These are phyloP conservation scores for Leccinum pachyderme DNA, from an alignment of 1,284 basidiomycete species.

Conservation along the genomic window DNA sequence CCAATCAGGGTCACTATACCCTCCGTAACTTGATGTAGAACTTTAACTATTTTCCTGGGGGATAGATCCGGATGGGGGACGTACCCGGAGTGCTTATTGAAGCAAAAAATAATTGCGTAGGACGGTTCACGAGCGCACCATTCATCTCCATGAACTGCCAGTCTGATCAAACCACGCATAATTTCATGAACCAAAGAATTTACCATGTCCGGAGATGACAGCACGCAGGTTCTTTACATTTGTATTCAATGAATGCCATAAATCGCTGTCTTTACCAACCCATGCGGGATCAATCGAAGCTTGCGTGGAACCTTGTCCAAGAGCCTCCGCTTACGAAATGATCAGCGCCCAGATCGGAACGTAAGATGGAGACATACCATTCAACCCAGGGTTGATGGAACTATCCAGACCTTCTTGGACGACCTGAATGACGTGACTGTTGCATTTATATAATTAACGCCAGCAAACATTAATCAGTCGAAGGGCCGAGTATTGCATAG, in stretches of 20 bases:
- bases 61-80: constrained; percentile 17
- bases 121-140: constrained; percentile 66
- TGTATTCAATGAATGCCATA: constrained; percentile 60
- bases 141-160: constrained; percentile 67
- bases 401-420: constrained; percentile 51
- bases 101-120: constrained; percentile 65
- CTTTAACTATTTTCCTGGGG: background rate
- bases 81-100: constrained; percentile 69
- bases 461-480: background rate
- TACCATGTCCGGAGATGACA: constrained; percentile 67
- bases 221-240: constrained; percentile 62
- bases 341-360: background rate
- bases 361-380: constrained; percentile 41
- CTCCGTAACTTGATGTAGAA: constrained; percentile 51
- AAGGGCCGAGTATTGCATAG: background rate
- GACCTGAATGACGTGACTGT: constrained; percentile 50
- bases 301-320: constrained; percentile 61
- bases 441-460: background rate
- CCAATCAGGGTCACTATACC: constrained; percentile 55
- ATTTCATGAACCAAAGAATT: background rate
- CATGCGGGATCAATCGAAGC: constrained; percentile 39
- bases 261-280: constrained; percentile 49
- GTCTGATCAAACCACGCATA: background rate
- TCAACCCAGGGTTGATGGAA: constrained; percentile 55
- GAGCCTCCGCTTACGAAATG: constrained; percentile 44